These are phyloP conservation scores for Dioscorea alata DNA, from an alignment of 106 monocot genomes.

Conservation along the genomic window DNA sequence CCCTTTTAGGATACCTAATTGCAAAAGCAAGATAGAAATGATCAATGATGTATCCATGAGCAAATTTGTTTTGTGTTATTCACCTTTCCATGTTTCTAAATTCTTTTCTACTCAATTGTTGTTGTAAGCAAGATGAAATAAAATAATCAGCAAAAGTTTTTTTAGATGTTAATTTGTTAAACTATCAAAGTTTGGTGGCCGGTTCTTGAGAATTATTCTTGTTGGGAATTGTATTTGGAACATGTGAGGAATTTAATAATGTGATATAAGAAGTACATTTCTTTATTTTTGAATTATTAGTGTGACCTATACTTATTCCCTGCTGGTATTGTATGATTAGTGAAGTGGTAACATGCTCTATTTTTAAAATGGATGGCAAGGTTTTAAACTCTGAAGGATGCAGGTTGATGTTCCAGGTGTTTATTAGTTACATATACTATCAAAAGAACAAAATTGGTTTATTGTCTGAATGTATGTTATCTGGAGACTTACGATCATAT, in stretches of 20 bases:
- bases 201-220: not conserved
- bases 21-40: not conserved
- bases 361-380: no score
- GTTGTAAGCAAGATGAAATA: no score
- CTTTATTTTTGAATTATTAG: not conserved
- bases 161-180: not conserved
- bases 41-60: not conserved
- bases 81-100: not conserved
- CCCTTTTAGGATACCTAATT: not conserved
- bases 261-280: not conserved
- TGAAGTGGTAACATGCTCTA: not conserved
- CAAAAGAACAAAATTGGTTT: no score
- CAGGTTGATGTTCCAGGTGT: no score
- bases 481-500: no score
- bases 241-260: not conserved
- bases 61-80: not conserved
- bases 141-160: not conserved
- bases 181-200: not conserved
- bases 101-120: not conserved
- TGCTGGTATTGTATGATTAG: not conserved
- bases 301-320: not conserved
- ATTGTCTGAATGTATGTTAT: no score
- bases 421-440: no score
- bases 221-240: not conserved
- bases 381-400: no score